Evolutionary conservation across 441 rosid genomes (phyloP).

Genomic region (Euphorbia celastroides): DNA sequence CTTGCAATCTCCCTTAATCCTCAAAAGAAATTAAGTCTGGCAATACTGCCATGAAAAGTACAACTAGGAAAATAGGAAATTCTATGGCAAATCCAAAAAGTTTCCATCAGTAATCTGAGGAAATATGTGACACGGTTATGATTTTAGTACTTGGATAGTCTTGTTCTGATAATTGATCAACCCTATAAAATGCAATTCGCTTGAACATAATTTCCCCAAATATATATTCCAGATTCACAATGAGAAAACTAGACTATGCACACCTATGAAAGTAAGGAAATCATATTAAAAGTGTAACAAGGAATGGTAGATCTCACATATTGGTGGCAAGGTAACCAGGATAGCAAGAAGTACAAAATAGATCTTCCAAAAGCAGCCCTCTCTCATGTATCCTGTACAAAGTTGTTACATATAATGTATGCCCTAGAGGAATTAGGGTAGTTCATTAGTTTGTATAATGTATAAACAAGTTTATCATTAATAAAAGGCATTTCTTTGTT

Average conservation of each 20-base stretch:
- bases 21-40: not conserved
- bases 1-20: not conserved
- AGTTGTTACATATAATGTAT: conserved; percentile 11
- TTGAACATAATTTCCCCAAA: not conserved
- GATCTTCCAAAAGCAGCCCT: conserved; percentile 87
- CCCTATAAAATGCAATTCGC: not conserved
- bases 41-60: not conserved
- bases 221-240: not conserved
- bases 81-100: not conserved
- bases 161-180: not conserved
- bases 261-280: not conserved
- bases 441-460: too few species aligned
- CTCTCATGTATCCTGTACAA: conserved; percentile 82
- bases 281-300: not conserved
- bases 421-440: too few species aligned
- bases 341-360: conserved; percentile 74
- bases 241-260: not conserved
- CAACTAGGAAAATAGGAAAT: not conserved
- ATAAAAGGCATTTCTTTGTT: too few species aligned
- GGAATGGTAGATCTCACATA: not conserved
- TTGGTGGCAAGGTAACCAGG: not conserved
- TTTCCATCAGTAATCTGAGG: not conserved
- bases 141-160: not conserved
- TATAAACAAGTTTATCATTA: too few species aligned
- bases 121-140: not conserved